These are phyloP conservation scores for Paralagenidium karlingii DNA, from an alignment of 352 stramenopile species.

Conservation along the genomic window DNA sequence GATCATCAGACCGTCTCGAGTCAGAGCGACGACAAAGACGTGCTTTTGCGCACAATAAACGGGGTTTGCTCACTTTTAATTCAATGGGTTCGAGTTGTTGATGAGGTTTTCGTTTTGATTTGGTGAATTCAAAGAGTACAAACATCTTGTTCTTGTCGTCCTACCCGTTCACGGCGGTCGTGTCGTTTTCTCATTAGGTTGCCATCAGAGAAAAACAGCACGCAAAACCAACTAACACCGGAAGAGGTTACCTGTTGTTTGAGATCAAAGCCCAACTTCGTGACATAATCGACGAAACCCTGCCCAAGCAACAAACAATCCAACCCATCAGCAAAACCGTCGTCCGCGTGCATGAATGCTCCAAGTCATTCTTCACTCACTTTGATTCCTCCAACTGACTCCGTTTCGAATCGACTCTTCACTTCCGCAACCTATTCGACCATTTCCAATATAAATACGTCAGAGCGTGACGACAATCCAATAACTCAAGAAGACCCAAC, in stretches of 20 bases:
- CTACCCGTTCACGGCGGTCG: too few relatives aligned
- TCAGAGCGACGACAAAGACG: too few relatives aligned
- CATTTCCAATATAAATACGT: not conserved
- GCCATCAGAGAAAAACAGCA: too few relatives aligned
- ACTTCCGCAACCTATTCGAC: constrained; percentile 59
- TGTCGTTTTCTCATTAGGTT: too few relatives aligned
- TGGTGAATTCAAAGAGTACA: constrained; percentile 72
- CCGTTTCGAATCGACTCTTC: constrained; percentile 73
- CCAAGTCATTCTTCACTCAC: constrained; percentile 1
- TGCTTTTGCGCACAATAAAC: too few relatives aligned
- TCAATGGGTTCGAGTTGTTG: constrained; percentile 36
- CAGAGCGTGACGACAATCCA: not conserved
- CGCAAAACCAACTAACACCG: too few relatives aligned
- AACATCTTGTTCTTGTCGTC: constrained; percentile 83
- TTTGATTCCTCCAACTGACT: constrained; percentile 42
- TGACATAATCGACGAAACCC: constrained; percentile 46
- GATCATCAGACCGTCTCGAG: not conserved
- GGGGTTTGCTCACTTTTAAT: too few relatives aligned
- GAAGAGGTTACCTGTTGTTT: too few relatives aligned
- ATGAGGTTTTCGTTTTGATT: constrained; percentile 37
- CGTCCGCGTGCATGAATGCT: too few relatives aligned
- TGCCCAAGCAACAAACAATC: constrained; percentile 1
- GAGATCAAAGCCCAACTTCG: constrained; percentile 56
- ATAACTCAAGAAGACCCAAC: too few relatives aligned
- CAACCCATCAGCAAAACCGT: not conserved